Evolutionary conservation across 83 land plant species (phyloP), one percentile per base, ranked within the genome.

Genomic region (Isoetes engelmannii): DNA sequence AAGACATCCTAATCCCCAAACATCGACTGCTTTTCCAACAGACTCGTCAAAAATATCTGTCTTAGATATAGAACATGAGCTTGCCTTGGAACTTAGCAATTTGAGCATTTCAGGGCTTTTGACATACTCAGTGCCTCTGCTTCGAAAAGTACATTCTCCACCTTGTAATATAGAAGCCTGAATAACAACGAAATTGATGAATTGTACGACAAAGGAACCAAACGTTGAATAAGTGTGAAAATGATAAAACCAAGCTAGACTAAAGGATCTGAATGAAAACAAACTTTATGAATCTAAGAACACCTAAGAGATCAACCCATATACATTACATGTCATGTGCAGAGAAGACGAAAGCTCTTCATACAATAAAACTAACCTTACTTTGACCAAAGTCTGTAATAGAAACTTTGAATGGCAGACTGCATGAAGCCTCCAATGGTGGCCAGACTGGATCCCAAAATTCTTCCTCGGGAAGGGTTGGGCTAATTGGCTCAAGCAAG

Each of bases 1-100:
- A 1, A 79, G 70, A 63, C 81, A 79, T 4, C 81, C 81, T 18
- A 79, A 51, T 6, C 78, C 74, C 81, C 81, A 79, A 12, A 79
- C 78, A 66, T 79, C 81, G 3, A 77, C 79, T 6, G 81, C 81
- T 69, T 72, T 79, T 57, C 81, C 81, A n/a, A 79, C 81, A 60
- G 46, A 74, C 28, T 53, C 48, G 0, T 65, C 61, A 17, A 51
- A 62, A 43, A 55, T 74, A 13, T 45, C 5, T 12, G 7, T 56
- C 48, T 9, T 19, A 8, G 37, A 51, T 4, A 20, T 6, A 9
- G 17, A 19, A 19, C 51, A 58, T 42, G 0, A n/a, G 4, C 45
- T 18, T 17, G 44, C 42, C 44, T 45, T 57, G 47, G 42, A 57
- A 42, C 77, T 58, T 28, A 74, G 49, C 45, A 70, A 57, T 49